Conservation (phyloP, 306 rosid genomes). For the barrel medic (Medicago truncatula) region DNA sequence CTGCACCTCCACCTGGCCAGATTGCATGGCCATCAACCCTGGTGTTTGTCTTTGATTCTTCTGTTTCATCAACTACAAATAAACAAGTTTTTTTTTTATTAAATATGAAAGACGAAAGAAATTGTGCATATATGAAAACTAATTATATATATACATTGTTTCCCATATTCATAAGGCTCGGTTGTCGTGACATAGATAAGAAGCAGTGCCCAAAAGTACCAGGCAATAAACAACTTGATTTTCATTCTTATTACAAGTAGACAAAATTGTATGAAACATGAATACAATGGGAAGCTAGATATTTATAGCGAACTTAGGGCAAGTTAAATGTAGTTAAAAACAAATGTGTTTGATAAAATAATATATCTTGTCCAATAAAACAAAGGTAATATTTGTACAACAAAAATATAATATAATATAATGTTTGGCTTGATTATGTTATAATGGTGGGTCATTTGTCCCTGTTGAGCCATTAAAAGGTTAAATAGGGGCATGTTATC, state of each 20-base stretch:
- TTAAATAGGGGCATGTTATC: neutral
- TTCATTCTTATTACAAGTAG: conserved; percentile 4
- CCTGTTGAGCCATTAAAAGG: neutral
- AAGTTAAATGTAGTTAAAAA: neutral
- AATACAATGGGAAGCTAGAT: neutral
- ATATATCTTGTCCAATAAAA: neutral
- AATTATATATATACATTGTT: neutral
- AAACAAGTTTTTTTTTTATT: neutral
- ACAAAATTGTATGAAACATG: no score
- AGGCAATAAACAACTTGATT: conserved; percentile 8
- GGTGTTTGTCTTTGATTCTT: neutral
- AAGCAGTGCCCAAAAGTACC: neutral
- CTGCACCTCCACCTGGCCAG: neutral
- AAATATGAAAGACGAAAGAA: neutral
- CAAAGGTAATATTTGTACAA: neutral
- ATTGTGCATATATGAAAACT: neutral
- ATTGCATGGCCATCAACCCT: neutral
- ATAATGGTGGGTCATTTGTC: neutral
- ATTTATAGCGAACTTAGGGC: conserved; percentile 31
- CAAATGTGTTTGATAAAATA: neutral
- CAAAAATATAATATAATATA: neutral
- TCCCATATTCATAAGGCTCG: neutral
- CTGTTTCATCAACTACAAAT: neutral
- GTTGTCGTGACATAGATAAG: neutral
- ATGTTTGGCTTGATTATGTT: neutral